Percentiles rank a stretch among this genome's conserved stretches.
phyloP scores from a whole-genome alignment of 345 rosid species.

The Eucalyptus fibrosa region DNA sequence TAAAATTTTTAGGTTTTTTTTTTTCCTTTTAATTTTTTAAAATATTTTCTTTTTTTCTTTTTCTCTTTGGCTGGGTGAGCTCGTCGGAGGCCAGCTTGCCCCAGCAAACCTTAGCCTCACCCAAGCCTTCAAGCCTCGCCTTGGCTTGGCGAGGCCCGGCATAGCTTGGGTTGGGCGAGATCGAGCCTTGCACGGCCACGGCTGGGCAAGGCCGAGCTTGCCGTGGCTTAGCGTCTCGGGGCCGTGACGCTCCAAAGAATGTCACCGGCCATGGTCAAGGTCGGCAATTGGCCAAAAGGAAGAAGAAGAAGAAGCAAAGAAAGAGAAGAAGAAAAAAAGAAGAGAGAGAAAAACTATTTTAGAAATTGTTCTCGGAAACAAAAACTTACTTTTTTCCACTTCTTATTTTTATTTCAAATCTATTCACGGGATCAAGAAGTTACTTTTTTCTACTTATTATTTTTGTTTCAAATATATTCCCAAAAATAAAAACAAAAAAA shows the following conservation, averaged over 20 bases:
- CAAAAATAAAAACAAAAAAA: rapidly evolving
- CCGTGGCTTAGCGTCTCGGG: rapidly evolving
- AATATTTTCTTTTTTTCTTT: rapidly evolving
- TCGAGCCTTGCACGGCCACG: too few species aligned
- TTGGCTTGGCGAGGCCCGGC: rapidly evolving
- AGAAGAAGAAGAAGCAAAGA: too few species aligned
- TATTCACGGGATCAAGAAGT: rapidly evolving
- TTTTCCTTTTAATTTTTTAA: too few species aligned
- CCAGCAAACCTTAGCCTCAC: too few species aligned
- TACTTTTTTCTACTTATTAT: rapidly evolving
- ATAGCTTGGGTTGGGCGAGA: rapidly evolving
- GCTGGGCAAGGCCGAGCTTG: rapidly evolving
- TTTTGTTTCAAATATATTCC: too few species aligned
- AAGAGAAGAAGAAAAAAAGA: too few species aligned
- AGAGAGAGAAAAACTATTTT: too few species aligned
- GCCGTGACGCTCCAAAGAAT: too few species aligned
- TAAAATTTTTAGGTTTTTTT: too few species aligned
- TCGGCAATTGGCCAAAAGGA: rapidly evolving
- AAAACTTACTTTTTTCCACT: rapidly evolving
- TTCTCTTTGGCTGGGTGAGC: rapidly evolving
- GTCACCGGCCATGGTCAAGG: rapidly evolving
- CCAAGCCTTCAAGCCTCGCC: rapidly evolving
- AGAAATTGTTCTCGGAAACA: rapidly evolving
- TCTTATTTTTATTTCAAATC: too few species aligned
- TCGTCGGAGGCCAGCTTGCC: rapidly evolving